phyloP scores from a whole-genome alignment of 176 grass and related monocot species.

The Oryza meyeriana region DNA sequence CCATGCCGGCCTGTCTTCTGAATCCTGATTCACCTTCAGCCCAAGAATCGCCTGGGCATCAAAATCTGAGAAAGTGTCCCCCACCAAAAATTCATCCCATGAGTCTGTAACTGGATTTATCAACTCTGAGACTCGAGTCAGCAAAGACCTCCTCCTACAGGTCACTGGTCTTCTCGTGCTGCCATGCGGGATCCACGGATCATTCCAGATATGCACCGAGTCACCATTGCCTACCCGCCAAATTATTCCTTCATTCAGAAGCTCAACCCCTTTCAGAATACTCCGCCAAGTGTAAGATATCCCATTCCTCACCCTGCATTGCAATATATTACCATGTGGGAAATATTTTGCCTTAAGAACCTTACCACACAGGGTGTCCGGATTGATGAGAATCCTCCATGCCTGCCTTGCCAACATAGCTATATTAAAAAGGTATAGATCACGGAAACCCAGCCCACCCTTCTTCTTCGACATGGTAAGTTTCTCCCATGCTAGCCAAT shows the following conservation, averaged over 20 bases:
- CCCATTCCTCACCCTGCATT: accelerated
- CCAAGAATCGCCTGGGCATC: neutral
- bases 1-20: neutral
- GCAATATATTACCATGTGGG: neutral
- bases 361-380: neutral
- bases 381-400: neutral
- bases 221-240: neutral
- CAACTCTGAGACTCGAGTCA: neutral
- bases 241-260: neutral
- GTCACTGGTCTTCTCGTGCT: neutral
- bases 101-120: neutral
- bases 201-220: neutral
- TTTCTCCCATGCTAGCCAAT: too few relatives aligned
- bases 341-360: neutral
- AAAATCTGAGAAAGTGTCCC: neutral
- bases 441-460: too few relatives aligned
- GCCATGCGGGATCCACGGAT: neutral
- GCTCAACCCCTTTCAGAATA: neutral
- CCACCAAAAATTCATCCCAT: neutral
- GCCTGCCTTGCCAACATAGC: neutral
- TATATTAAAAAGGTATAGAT: too few relatives aligned
- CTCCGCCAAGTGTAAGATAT: neutral
- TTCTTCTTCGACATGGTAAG: too few relatives aligned
- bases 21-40: too few relatives aligned
- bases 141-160: neutral